Evolutionary conservation across 2,329 filamentous ascomycete species (phyloP).

Genomic region (Trichophyton benhamiae): DNA sequence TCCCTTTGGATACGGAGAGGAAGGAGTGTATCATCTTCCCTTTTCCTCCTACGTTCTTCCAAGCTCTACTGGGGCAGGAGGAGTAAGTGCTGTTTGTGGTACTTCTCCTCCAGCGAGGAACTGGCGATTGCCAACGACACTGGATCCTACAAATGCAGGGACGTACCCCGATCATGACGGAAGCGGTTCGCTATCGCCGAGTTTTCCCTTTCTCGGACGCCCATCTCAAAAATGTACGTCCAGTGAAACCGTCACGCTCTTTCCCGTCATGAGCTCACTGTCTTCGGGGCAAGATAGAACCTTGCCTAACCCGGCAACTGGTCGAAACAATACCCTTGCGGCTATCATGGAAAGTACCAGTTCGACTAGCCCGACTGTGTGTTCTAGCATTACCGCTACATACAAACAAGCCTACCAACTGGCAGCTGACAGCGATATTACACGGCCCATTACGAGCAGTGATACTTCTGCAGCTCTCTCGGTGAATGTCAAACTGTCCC

Average conservation of each 20-base stretch:
- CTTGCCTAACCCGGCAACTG: constrained; percentile 24
- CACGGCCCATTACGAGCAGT: neutral
- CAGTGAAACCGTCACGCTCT: constrained; percentile 19
- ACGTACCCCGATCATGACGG: constrained; percentile 1
- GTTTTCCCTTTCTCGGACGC: constrained; percentile 2
- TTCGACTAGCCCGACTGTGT: constrained; percentile 11
- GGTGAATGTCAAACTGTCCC: constrained; percentile 6
- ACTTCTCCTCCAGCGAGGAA: neutral
- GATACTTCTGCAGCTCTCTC: constrained; percentile 3
- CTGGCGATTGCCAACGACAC: neutral
- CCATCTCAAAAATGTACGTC: constrained; percentile 16
- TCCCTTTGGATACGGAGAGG: neutral
- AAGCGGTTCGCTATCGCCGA: neutral
- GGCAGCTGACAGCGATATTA: constrained; percentile 3
- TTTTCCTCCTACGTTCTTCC: neutral
- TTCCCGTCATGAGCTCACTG: constrained; percentile 16
- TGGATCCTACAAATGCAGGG: neutral
- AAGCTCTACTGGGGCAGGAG: neutral
- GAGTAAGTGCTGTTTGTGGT: neutral
- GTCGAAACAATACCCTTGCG: constrained; percentile 12
- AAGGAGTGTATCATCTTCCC: neutral
- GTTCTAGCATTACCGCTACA: neutral
- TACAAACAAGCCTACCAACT: constrained; percentile 6
- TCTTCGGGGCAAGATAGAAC: constrained; percentile 22
- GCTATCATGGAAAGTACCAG: constrained; percentile 4